Evolutionary conservation across 768 basidiomycete genomes (phyloP), one percentile per base, ranked within the genome.

Genomic region (Lentinula boryana): DNA sequence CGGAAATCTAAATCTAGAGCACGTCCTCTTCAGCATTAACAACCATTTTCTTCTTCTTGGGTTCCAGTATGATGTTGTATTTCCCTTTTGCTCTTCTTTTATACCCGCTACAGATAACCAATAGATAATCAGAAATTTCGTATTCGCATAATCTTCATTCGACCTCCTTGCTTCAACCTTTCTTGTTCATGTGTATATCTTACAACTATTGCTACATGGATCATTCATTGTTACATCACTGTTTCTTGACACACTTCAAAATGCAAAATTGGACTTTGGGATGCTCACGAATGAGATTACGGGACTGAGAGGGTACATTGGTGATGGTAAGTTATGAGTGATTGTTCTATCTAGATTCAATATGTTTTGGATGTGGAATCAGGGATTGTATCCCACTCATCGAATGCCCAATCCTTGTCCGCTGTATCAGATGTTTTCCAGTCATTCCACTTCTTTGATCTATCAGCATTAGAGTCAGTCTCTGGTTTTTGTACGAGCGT

Each of bases 1-100:
- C 79, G 84, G 57, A 72, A 69, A 50, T 78, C 82, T 41, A 86
- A 86, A 70, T 81, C 82, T 62, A 83, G 84, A 64, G 78, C 78
- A 43, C 80, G 84, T 60, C 80, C 80, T 33, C 23, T 38, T 61
- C 75, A 65, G 65, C 68, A 73, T 56, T 52, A 40, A 44, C 46
- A 38, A 18, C 27, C 18, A 15, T 31, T n/a, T 52, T 44, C 51
- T 23, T 41, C 55, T 49, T 33, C 6, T 41, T 63, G 41, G 35
- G 53, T 54, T 63, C 44, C 48, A 18, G 36, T 53, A 27, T 23
- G 9, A 44, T 56, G 32, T 53, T 62, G 56, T 58, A 40, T 18
- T 21, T 15, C 35, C 46, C 40, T 10, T 56, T 13, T 40, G 2
- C 10, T 13, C 9, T 13, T 36, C 36, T n/a, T 56, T 48, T 44